Base-by-base conservation (phyloP, 2,329 filamentous ascomycete genomes). In the Drechslera avenae region DNA sequence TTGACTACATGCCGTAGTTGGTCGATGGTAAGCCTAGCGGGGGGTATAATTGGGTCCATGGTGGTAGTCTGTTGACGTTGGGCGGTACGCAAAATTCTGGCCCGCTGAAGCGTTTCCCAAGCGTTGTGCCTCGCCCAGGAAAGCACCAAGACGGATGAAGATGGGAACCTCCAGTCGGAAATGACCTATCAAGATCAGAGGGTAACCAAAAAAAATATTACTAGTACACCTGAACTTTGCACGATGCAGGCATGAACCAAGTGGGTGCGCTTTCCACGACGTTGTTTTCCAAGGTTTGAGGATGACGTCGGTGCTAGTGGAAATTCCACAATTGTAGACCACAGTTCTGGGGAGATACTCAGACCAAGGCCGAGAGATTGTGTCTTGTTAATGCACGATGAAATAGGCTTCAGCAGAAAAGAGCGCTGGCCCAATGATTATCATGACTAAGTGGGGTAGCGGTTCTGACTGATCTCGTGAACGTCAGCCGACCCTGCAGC, bases 1-100 rank as follows among this genome's bases (percentile, higher is more conserved):
- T 68, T 66, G 18, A 68, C 66, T 9, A 72, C 65, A 59, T 72
- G 57, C 39, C 63, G 64, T 21, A 73, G 50, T 30, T 71, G 66
- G 35, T 71, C 69, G 17, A 71, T 42, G 8, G 68, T 68, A 23
- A 64, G 64, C 26, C 55, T 60, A 7, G 58, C 52, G 17, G 51
- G 54, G 39, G 54, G 30, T 13, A 33, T 41, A 26, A 40, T 46
- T 37, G 42, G 59, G 32, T 62, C 60, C 64, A 69, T 69, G 26
- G 18, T 49, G 18, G 4, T 7, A 21, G 17, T 12, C 5, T 33
- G 21, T 36, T 26, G 32, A 30, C n/a, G 16, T 19, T 31, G 16
- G 35, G 41, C 30, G 16, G 19, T 39, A 37, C 12, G 21, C 6
- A 16, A 16, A 31, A 23, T 26, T n/a, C 13, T 47, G 30, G 36